Base-by-base conservation (phyloP, 371 early-diverging fungal species). In the Mucor plumbeus region DNA sequence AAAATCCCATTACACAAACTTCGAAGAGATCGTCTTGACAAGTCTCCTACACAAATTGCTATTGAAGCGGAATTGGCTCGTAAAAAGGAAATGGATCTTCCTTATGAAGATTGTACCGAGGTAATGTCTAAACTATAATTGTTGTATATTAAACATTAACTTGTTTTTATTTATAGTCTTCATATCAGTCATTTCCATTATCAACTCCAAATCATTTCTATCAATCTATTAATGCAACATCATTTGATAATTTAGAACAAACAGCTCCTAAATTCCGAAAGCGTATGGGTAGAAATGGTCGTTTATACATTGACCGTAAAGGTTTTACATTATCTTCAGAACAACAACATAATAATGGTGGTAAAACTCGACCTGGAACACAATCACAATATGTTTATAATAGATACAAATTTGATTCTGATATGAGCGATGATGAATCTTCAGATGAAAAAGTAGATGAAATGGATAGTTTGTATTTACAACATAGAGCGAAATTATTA, bases 281-380 rank as follows among this genome's bases (percentile, higher is more conserved):
- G 61, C 82, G 89, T 55, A 64, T 85, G 61, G 89, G 89, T 19
- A 83, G 88, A 58, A 84, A 84, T 55, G 88, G 89, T 17, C 85
- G 88, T 62, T 71, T 86, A 0, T 81, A 83, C 39, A 77, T 87
- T 50, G 88, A 88, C 67, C 85, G 88, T 44, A 62, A 67, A 9
- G 75, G 76, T 0, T 70, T 53, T 39, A 14, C 34, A 8, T 15
- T 36, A 4, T 44, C 61, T 44, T 33, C 48, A 15, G 35, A 19
- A 2, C 39, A 59, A 10, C 33, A 38, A 4, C 33, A 31, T 26
- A 3, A 3, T n/a, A 5, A 33, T 41, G 63, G 71, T 11, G 75
- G 75, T 10, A 75, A 80, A 55, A 68, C 68, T 34, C 65, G 61
- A 7, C 77, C 77, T 53, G 38, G 43, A 5, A 36, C 36, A 36